These are phyloP conservation scores for Lipomyces yarrowii DNA, from an alignment of 1,139 yeast species.

Conservation along the genomic window DNA sequence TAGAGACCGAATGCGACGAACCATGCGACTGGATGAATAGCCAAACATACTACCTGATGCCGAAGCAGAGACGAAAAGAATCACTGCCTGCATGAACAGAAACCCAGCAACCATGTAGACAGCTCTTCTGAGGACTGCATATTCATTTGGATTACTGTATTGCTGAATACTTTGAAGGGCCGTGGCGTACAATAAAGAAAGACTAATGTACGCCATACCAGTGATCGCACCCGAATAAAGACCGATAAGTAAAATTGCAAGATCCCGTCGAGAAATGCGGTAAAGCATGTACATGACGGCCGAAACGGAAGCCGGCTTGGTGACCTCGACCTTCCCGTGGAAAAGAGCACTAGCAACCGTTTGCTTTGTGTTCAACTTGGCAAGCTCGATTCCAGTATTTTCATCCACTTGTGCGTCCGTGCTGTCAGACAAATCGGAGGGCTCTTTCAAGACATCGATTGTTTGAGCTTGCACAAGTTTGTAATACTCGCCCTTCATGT, in stretches of 20 bases:
- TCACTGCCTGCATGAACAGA: slow-evolving; percentile 20
- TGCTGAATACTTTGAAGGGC: slow-evolving; percentile 7
- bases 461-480: slow-evolving; percentile 44
- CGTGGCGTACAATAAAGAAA: slow-evolving; percentile 9
- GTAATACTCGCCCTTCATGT: slow-evolving; percentile 39
- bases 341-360: neutral
- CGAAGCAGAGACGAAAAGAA: slow-evolving; percentile 20
- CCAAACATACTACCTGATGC: slow-evolving; percentile 34
- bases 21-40: slow-evolving; percentile 46
- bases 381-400: slow-evolving; percentile 9
- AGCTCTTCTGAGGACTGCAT: slow-evolving; percentile 15
- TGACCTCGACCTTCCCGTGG: slow-evolving; percentile 7
- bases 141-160: slow-evolving; percentile 14
- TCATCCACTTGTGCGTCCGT: neutral
- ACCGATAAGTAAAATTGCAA: neutral
- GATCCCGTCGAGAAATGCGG: neutral
- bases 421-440: neutral
- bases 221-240: slow-evolving; percentile 2
- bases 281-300: neutral
- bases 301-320: neutral
- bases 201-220: slow-evolving; percentile 10
- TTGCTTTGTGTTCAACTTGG: slow-evolving; percentile 8
- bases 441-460: slow-evolving; percentile 6
- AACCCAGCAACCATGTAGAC: slow-evolving; percentile 23
- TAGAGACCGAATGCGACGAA: slow-evolving; percentile 52